phyloP scores from a whole-genome alignment of 176 grass and related monocot species.

The Eremochloa ophiuroides region DNA sequence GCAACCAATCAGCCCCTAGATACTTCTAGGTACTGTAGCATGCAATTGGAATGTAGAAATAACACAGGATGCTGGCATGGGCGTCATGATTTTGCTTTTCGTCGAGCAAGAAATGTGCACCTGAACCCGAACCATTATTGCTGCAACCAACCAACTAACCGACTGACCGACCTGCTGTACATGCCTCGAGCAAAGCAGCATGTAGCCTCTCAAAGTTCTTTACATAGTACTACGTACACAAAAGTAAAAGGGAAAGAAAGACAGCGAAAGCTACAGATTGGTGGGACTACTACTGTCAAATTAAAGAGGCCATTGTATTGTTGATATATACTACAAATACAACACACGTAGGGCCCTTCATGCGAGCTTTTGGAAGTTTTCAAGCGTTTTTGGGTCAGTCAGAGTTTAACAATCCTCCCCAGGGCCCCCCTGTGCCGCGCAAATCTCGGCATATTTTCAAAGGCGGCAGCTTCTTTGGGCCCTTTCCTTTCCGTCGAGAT shows the following conservation, averaged over 20 bases:
- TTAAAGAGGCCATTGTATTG: neutral
- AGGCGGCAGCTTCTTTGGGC: constrained; percentile 31
- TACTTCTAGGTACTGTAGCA: neutral
- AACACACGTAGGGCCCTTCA: constrained; percentile 31
- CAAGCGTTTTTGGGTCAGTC: too few species aligned
- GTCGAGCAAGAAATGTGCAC: neutral
- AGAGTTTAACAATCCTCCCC: neutral
- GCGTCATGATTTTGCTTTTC: neutral
- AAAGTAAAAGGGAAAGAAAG: constrained; percentile 21
- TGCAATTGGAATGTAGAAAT: neutral
- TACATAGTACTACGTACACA: neutral
- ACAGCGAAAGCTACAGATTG: neutral
- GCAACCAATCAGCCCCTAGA: neutral
- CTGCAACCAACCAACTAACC: neutral
- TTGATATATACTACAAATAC: too few species aligned
- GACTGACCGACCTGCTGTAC: neutral
- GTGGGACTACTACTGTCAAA: too few species aligned
- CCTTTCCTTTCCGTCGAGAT: constrained; percentile 13
- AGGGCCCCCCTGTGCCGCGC: neutral
- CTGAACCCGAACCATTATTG: too few species aligned
- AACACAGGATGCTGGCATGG: neutral
- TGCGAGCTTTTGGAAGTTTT: constrained; percentile 11
- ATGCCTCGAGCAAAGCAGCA: neutral
- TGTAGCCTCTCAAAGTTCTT: constrained; percentile 4
- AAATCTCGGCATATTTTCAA: constrained; percentile 46